A percentile compares a stretch with the other conserved stretches of the same genome.
Evolutionary conservation across 2,329 filamentous ascomycete genomes (phyloP).

Genomic region (Ploettnerulaceae sp.): DNA sequence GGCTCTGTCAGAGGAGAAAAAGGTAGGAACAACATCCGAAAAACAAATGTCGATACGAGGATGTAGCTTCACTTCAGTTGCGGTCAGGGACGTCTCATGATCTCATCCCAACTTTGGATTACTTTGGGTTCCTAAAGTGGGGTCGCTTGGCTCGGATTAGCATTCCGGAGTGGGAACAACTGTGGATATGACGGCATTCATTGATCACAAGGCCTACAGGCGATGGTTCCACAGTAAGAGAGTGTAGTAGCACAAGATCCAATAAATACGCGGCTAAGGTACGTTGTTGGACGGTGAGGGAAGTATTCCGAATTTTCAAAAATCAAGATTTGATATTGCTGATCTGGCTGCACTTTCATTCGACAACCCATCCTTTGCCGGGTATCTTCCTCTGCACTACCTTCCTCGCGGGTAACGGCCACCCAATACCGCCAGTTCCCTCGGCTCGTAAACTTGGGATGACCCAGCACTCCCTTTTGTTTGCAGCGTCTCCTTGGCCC

Average conservation of each 20-base stretch:
- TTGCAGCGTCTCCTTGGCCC: slow-evolving; percentile 39
- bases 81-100: neutral
- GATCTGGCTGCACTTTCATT: slow-evolving; percentile 16
- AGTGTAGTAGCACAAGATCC: too few species aligned
- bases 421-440: slow-evolving; percentile 62
- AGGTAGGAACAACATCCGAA: slow-evolving; percentile 1
- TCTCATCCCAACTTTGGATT: slow-evolving; percentile 9
- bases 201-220: slow-evolving; percentile 10
- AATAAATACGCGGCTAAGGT: neutral
- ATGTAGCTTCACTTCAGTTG: neutral
- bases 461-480: slow-evolving; percentile 72
- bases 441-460: slow-evolving; percentile 72
- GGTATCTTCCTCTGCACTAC: slow-evolving; percentile 72
- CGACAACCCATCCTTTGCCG: slow-evolving; percentile 65
- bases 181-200: neutral
- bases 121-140: neutral
- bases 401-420: slow-evolving; percentile 81
- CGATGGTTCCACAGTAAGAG: neutral
- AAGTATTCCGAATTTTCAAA: too few species aligned
- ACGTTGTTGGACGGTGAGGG: neutral
- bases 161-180: neutral
- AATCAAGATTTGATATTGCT: slow-evolving; percentile 3
- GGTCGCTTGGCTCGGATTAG: neutral
- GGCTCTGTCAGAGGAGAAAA: neutral
- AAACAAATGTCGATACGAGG: neutral